Conservation (phyloP, 257 asterid species). For the Ajuga chamaepitys region DNA sequence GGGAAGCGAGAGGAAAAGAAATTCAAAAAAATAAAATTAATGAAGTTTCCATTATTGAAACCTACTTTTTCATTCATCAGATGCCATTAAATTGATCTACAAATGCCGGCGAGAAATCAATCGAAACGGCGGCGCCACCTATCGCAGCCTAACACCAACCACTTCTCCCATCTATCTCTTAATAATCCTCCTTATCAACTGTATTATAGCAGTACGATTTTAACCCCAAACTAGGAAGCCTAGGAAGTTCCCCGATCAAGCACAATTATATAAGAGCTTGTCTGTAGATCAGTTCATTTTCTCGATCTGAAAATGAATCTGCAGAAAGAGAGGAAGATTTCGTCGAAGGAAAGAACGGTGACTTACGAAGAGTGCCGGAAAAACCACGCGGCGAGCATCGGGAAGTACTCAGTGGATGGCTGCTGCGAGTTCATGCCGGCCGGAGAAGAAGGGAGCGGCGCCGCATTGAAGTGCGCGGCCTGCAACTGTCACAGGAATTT, state of each 20-base stretch:
- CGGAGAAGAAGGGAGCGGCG: conserved; percentile 46
- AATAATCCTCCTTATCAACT: conserved; percentile 11
- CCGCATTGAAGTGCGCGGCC: conserved; percentile 55
- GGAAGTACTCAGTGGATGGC: conserved; percentile 64
- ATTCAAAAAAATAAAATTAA: neutral
- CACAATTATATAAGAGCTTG: neutral
- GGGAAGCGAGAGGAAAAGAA: neutral
- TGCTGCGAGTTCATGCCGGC: conserved; percentile 74
- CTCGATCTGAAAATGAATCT: conserved; percentile 13
- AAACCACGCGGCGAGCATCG: conserved; percentile 74
- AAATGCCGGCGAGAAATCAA: conserved; percentile 34
- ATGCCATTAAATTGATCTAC: conserved; percentile 26
- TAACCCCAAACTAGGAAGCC: conserved; percentile 7
- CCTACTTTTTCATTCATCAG: conserved; percentile 35
- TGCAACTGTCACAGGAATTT: conserved; percentile 71
- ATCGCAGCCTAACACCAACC: conserved; percentile 23
- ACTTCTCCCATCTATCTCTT: conserved; percentile 13
- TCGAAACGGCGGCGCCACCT: conserved; percentile 30
- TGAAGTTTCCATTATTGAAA: conserved; percentile 26
- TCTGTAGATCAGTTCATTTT: neutral
- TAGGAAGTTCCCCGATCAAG: neutral
- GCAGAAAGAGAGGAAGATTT: conserved; percentile 1
- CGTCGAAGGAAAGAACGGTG: conserved; percentile 25
- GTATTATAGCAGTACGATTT: neutral
- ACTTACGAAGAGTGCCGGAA: conserved; percentile 59